A percentile compares a stretch with the other conserved stretches of the same genome.
These are phyloP conservation scores for Neurospora intermedia DNA, from an alignment of 495 filamentous ascomycete genomes.

Conservation along the genomic window DNA sequence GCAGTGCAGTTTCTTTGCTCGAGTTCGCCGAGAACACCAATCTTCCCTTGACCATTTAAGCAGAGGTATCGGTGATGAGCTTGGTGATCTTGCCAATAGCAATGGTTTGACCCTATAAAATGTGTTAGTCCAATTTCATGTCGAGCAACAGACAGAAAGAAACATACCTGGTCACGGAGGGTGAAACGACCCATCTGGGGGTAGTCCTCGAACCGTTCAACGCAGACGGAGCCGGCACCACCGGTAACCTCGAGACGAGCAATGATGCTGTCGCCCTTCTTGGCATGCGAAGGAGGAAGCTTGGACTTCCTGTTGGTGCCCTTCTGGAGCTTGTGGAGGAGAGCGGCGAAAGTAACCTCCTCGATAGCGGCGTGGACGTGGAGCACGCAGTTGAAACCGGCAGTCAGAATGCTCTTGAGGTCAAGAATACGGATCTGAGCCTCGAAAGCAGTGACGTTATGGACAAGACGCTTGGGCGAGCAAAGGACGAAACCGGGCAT, in stretches of 20 bases:
- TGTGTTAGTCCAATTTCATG: slow-evolving; percentile 6
- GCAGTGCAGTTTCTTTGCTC: neutral
- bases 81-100: slow-evolving; percentile 95
- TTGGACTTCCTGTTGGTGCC: slow-evolving; percentile 92
- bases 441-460: slow-evolving; percentile 84
- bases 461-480: slow-evolving; percentile 79
- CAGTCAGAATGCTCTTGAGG: slow-evolving; percentile 77
- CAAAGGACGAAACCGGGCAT: slow-evolving; percentile 92
- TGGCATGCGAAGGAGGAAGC: slow-evolving; percentile 82
- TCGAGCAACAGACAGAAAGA: neutral
- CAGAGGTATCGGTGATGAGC: slow-evolving; percentile 40
- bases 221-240: slow-evolving; percentile 75
- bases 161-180: slow-evolving; percentile 73
- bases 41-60: slow-evolving; percentile 5
- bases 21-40: neutral
- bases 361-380: slow-evolving; percentile 86
- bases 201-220: slow-evolving; percentile 90
- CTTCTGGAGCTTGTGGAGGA: slow-evolving; percentile 93
- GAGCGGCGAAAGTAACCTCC: slow-evolving; percentile 76
- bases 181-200: slow-evolving; percentile 92
- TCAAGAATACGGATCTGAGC: slow-evolving; percentile 96
- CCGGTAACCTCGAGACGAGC: slow-evolving; percentile 78
- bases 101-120: slow-evolving; percentile 76
- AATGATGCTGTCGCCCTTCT: slow-evolving; percentile 87
- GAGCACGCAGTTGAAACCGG: slow-evolving; percentile 81